Evolutionary conservation across 495 filamentous ascomycete species (phyloP).

Genomic region (Trichoderma parareesei): DNA sequence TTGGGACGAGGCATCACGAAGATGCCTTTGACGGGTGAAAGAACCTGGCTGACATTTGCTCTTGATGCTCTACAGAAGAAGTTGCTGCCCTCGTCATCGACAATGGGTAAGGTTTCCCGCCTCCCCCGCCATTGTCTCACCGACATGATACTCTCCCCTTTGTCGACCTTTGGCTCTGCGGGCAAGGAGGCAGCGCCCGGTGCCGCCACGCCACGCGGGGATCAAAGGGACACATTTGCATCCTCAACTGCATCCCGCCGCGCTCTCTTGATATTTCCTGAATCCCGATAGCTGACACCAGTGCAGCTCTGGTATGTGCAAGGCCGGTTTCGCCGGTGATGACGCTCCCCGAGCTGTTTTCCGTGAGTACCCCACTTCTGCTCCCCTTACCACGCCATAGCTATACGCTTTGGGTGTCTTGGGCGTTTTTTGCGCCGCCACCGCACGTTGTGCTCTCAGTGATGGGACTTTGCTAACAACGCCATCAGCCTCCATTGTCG

Average conservation of each 20-base stretch:
- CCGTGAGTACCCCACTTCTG: conserved; percentile 69
- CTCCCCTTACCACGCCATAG: conserved; percentile 15
- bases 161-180: conserved; percentile 10
- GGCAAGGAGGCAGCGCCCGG: conserved; percentile 12
- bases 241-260: conserved; percentile 7
- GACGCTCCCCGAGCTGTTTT: conserved; percentile 99
- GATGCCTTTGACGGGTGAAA: conserved; percentile 9
- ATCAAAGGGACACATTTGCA: conserved; percentile 11
- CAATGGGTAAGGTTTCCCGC: conserved; percentile 80
- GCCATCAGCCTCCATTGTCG: conserved; percentile 86
- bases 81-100: conserved; percentile 99
- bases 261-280: not conserved
- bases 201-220: conserved; percentile 9
- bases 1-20: conserved; percentile 11
- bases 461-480: conserved; percentile 20
- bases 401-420: conserved; percentile 2
- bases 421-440: conserved; percentile 18
- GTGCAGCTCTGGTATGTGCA: conserved; percentile 98
- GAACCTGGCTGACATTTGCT: conserved; percentile 44
- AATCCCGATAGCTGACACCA: conserved; percentile 39
- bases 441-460: conserved; percentile 12
- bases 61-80: conserved; percentile 65
- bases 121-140: conserved; percentile 25
- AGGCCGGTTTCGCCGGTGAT: conserved; percentile 99
- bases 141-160: conserved; percentile 24